Percentiles rank a stretch among this genome's conserved stretches.
phyloP scores from a whole-genome alignment of 78 protist species.

The Emiliania huxleyi region DNA sequence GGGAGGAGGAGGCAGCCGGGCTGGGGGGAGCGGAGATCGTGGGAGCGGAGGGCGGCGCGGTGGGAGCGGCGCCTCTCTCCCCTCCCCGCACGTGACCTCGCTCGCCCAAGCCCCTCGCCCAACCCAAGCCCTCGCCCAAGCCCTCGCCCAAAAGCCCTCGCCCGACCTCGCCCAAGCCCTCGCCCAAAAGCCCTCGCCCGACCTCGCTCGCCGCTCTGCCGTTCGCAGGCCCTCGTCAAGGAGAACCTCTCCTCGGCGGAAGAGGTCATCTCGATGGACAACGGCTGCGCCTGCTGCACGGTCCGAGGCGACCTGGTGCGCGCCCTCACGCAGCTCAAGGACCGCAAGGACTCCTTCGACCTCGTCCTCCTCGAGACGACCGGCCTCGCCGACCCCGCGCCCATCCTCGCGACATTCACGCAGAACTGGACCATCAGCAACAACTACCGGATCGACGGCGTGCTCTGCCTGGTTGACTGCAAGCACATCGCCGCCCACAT shows the following conservation, averaged over 20 bases:
- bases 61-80: too few species aligned
- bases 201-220: too few species aligned
- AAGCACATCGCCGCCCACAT: slow-evolving; percentile 26
- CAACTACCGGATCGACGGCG: slow-evolving; percentile 19
- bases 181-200: too few species aligned
- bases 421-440: neutral
- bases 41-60: too few species aligned
- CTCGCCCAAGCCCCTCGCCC: too few species aligned
- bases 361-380: slow-evolving; percentile 39
- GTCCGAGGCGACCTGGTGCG: slow-evolving; percentile 29
- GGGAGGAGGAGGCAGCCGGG: too few species aligned
- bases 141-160: too few species aligned
- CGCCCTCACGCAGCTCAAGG: neutral
- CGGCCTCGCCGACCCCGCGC: slow-evolving; percentile 40
- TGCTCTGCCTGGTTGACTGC: slow-evolving; percentile 8
- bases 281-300: slow-evolving; percentile 47
- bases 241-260: neutral
- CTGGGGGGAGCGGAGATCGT: too few species aligned
- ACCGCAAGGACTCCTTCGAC: neutral
- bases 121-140: too few species aligned
- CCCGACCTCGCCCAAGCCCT: too few species aligned
- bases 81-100: too few species aligned
- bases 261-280: slow-evolving; percentile 24
- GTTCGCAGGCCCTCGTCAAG: neutral
- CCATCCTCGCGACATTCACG: neutral